Evolutionary conservation across 768 basidiomycete genomes (phyloP), one percentile per base, ranked within the genome.

Genomic region (Phylloporus arenicola): DNA sequence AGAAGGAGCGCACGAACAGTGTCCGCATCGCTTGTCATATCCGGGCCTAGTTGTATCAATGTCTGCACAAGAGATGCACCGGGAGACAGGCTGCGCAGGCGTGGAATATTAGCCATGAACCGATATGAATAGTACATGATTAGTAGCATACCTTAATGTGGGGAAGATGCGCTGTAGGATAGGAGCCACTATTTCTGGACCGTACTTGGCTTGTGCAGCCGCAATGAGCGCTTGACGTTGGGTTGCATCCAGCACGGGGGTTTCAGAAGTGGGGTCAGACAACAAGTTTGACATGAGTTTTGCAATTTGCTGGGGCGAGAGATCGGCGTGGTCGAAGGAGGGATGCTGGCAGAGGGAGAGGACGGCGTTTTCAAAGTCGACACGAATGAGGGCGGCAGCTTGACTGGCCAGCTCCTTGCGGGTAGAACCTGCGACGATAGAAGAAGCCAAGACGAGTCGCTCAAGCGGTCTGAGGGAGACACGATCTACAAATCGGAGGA

Each of bases 201-300:
- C 91, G 62, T 87, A 86, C 71, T 90, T 92, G 47, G 82, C 75
- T 64, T 88, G 86, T 22, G 81, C 81, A 43, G 90, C 83, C 12
- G 78, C 72, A 40, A 92, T 80, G 43, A 92, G 75, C 29, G 82
- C 82, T 60, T 89, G 83, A 17, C 88, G 79, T 66, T 92, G 89
- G 7, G 76, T 68, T 24, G 78, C 73, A 62, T 90, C 89, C 53
- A 92, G 69, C 30, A 85, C 70, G 43, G 88, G 85, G 19, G 80
- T 69, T 56, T 92, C 90, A 38, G 75, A 67, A n/a, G 79, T 76
- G 3, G 79, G 70, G 63, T 88, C 84, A 31, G 79, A 84, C 54
- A 94, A 77, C 51, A 93, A 74, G 65, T 91, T 92, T 43, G 83
- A 75, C 72, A 93, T 78, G 56, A 94, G 72, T 72, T 88, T 88